Evolutionary conservation across 106 monocot species (phyloP).

Genomic region (Acorus gramineus): DNA sequence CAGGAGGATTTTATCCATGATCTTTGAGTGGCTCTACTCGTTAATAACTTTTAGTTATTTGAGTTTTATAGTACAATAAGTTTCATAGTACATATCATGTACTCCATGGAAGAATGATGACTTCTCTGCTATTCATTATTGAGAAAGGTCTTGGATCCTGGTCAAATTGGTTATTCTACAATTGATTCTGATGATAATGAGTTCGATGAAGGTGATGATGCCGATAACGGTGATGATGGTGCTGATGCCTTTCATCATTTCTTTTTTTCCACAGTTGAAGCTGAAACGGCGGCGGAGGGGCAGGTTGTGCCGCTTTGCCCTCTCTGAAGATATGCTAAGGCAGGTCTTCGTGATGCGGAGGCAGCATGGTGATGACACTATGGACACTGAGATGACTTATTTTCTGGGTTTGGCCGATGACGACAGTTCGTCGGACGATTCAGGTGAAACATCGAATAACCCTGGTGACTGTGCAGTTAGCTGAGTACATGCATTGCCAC

Average conservation of each 20-base stretch:
- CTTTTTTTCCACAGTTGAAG: background rate
- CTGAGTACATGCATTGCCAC: too few relatives aligned
- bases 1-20: too few relatives aligned
- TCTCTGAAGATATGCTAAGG: slow-evolving; percentile 26
- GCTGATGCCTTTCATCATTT: background rate
- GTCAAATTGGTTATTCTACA: slow-evolving; percentile 21
- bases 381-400: too few relatives aligned
- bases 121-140: slow-evolving; percentile 23
- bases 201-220: background rate
- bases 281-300: slow-evolving; percentile 18
- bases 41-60: too few relatives aligned
- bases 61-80: slow-evolving; percentile 7
- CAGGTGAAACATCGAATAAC: too few relatives aligned
- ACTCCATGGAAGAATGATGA: background rate
- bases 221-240: background rate
- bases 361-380: background rate
- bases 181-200: slow-evolving; percentile 9
- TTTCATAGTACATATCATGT: background rate
- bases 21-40: too few relatives aligned
- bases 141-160: slow-evolving; percentile 17
- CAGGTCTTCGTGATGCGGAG: slow-evolving; percentile 22
- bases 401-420: too few relatives aligned
- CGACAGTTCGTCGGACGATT: too few relatives aligned
- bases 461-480: too few relatives aligned
- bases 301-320: slow-evolving; percentile 5